Evolutionary conservation across 768 basidiomycete genomes (phyloP), one percentile per base, ranked within the genome.

Genomic region (Russula sp.): DNA sequence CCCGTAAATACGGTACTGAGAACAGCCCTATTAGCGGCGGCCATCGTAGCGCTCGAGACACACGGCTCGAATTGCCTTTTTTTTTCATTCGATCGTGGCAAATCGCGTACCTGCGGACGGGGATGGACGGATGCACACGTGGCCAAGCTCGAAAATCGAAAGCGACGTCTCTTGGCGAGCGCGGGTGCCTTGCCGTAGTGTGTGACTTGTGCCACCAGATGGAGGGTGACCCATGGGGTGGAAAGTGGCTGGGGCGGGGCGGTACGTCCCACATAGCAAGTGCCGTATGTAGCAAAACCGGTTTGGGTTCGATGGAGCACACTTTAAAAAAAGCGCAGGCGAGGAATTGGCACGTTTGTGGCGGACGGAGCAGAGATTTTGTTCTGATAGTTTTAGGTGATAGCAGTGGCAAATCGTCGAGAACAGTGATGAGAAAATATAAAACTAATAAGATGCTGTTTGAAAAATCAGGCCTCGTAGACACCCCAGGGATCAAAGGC

Each of bases 201-300:
- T 57, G 79, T 84, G 11, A 85, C 77, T 65, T 76, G 25, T 29
- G n/a, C n/a, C n/a, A n/a, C n/a, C n/a, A n/a, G n/a, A n/a, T n/a
- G n/a, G n/a, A n/a, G n/a, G n/a, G n/a, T n/a, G n/a, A n/a, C n/a
- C n/a, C n/a, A n/a, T n/a, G n/a, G n/a, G n/a, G n/a, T n/a, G n/a
- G n/a, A n/a, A n/a, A n/a, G n/a, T n/a, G n/a, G n/a, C n/a, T n/a
- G n/a, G n/a, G n/a, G n/a, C n/a, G n/a, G n/a, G n/a, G n/a, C n/a
- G n/a, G n/a, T n/a, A n/a, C n/a, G n/a, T n/a, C n/a, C n/a, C n/a
- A n/a, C n/a, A n/a, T n/a, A n/a, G n/a, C n/a, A n/a, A n/a, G n/a
- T 90, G 29, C 78, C 85, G 6, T 88, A 91, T 67, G 83, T 84
- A n/a, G n/a, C n/a, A n/a, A n/a, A n/a, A n/a, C n/a, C n/a, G n/a